Evolutionary conservation across 2,329 filamentous ascomycete genomes (phyloP).

Genomic region (Cadophora sp.): DNA sequence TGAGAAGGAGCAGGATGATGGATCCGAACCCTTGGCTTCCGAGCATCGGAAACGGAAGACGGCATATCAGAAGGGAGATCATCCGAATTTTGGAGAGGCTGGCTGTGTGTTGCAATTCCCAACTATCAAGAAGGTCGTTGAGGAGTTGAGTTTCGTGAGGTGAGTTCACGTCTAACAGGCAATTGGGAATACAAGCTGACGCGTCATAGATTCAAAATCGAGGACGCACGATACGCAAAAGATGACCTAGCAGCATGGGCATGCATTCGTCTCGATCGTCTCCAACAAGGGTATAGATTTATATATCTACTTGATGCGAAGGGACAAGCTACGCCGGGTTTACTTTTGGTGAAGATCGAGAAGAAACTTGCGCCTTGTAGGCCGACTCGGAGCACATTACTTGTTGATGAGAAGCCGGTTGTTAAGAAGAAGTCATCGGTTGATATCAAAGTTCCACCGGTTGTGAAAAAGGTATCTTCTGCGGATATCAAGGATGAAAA

Average conservation of each 20-base stretch:
- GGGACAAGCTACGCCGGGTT: conserved; percentile 69
- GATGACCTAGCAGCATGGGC: conserved; percentile 88
- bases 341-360: conserved; percentile 75
- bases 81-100: conserved; percentile 66
- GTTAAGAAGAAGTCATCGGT: background rate
- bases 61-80: conserved; percentile 59
- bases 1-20: conserved; percentile 60
- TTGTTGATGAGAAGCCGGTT: conserved; percentile 2
- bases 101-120: conserved; percentile 65
- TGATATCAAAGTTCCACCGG: background rate
- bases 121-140: conserved; percentile 63
- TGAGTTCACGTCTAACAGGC: conserved; percentile 51
- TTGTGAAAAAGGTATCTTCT: conserved; percentile 2
- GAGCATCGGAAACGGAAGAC: conserved; percentile 67
- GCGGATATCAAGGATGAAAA: conserved; percentile 1
- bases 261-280: conserved; percentile 82
- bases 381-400: conserved; percentile 2
- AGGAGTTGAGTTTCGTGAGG: conserved; percentile 76
- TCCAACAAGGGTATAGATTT: conserved; percentile 78
- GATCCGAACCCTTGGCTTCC: conserved; percentile 52
- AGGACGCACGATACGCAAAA: conserved; percentile 81
- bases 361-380: conserved; percentile 52
- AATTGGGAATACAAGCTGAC: conserved; percentile 3
- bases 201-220: conserved; percentile 71
- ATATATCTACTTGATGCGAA: conserved; percentile 76